Conservation (phyloP, 495 filamentous ascomycete species). For the Clavariopsis aquatica region DNA sequence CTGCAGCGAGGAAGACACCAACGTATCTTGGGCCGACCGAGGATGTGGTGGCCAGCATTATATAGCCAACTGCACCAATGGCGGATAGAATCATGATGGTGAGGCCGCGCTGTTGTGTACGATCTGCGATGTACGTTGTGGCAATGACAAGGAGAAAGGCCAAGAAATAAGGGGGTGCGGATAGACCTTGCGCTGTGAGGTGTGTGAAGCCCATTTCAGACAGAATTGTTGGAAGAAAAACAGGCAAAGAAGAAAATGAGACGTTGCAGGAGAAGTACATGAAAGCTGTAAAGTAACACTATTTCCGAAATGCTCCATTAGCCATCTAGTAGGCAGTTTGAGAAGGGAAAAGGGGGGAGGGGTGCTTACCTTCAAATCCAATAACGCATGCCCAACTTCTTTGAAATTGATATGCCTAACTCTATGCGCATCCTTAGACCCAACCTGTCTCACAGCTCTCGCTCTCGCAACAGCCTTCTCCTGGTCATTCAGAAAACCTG, state of each 20-base stretch:
- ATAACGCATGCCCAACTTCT: constrained; percentile 59
- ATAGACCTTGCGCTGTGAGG: constrained; percentile 76
- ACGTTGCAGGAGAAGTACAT: constrained; percentile 65
- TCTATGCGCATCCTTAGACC: constrained; percentile 50
- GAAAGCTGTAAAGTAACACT: constrained; percentile 43
- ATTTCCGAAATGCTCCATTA: constrained; percentile 1
- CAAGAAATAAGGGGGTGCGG: constrained; percentile 77
- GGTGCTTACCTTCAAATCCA: constrained; percentile 56
- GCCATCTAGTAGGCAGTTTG: neutral
- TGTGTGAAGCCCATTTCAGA: constrained; percentile 73
- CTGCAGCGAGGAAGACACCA: constrained; percentile 41
- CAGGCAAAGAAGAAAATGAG: constrained; percentile 79
- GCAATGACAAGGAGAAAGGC: constrained; percentile 69
- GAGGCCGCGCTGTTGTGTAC: constrained; percentile 67
- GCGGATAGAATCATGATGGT: constrained; percentile 64
- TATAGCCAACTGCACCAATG: constrained; percentile 70
- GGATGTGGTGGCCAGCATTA: constrained; percentile 43
- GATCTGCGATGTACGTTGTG: constrained; percentile 73
- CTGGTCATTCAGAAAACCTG: constrained; percentile 67
- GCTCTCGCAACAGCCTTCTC: constrained; percentile 70
- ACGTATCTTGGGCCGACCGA: constrained; percentile 40
- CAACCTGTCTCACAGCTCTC: constrained; percentile 63
- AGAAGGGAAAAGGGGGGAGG: neutral
- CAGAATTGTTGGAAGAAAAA: constrained; percentile 81
- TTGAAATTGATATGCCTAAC: constrained; percentile 57